Base-by-base conservation (phyloP, 208 protist genomes). In the Porcisia deanei region DNA sequence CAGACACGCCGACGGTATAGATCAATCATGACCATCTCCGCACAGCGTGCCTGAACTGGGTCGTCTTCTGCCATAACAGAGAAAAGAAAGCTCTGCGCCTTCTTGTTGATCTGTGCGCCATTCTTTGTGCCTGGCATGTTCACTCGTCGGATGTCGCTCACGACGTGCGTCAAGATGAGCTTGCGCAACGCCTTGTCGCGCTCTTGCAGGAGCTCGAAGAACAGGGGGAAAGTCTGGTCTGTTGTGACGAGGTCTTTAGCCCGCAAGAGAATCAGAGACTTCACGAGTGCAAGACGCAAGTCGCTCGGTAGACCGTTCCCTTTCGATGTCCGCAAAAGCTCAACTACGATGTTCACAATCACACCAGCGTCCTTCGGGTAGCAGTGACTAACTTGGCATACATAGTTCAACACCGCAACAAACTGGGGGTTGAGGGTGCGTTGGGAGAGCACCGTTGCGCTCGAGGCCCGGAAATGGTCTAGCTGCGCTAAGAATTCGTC, bases 11-110 rank as follows among this genome's bases (percentile, higher is more conserved):
- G 94, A n/a, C 95, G 90, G 88, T 99, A 99, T 34, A 99, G 90
- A 73, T 99, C 96, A 71, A 99, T 98, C 94, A 99, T 99, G 37
- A 99, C 95, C 69, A 98, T 91, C 58, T 99, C 90, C 14, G 97
- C 97, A 76, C 98, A 98, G 1, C 97, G 89, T 4, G 98, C 96
- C 79, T 98, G 98, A 16, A 97, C 85, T 16, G 91, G 81, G 76
- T 97, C 95, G 54, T 95, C 89, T 55, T 99, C 97, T 45, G 88
- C 82, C 87, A 99, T 94, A 66, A 99, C 94, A 1, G 82, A 85
- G 85, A 97, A 99, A 80, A 99, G 95, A 82, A 94, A 99, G 81
- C 97, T 99, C 86, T 99, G 98, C 37, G 98, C 92, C 57, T 88
- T 89, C 67, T 92, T 93, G 83, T 99, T 99, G 39, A 97, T 85